Conservation (phyloP, 2,329 filamentous ascomycete genomes). For the Metarhizium robertsii region DNA sequence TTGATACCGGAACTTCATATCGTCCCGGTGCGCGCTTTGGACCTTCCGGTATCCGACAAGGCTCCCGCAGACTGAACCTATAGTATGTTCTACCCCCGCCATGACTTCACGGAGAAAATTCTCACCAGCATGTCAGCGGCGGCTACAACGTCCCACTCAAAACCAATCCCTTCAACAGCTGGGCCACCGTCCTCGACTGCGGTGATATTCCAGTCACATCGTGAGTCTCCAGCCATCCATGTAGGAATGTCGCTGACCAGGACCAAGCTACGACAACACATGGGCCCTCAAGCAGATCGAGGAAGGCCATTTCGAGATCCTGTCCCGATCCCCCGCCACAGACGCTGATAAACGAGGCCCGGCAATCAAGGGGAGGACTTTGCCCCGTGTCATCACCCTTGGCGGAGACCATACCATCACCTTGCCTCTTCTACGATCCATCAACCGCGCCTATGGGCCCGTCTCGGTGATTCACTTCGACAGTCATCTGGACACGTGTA, state of each 20-base stretch:
- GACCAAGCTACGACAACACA: conserved; percentile 63
- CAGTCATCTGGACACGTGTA: conserved; percentile 51
- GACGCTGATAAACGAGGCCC: conserved; percentile 58
- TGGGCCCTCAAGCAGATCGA: conserved; percentile 80
- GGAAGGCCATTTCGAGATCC: conserved; percentile 68
- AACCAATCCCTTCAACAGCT: conserved; percentile 67
- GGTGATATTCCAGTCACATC: conserved; percentile 80
- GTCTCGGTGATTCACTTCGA: conserved; percentile 55
- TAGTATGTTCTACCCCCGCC: conserved; percentile 50
- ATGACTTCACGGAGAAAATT: not conserved
- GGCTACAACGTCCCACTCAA: conserved; percentile 76
- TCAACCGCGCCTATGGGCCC: conserved; percentile 52
- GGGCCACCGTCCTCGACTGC: conserved; percentile 72
- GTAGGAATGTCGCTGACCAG: not conserved
- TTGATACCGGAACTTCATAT: conserved; percentile 81
- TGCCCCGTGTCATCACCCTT: conserved; percentile 74
- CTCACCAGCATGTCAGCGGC: conserved; percentile 43
- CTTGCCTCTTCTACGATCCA: conserved; percentile 47
- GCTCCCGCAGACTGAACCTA: conserved; percentile 68
- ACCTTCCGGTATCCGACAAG: conserved; percentile 76
- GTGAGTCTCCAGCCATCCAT: conserved; percentile 33
- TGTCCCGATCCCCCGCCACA: conserved; percentile 62
- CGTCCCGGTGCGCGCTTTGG: conserved; percentile 77
- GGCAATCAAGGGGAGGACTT: conserved; percentile 62
- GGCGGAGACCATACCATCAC: conserved; percentile 56